phyloP scores from a whole-genome alignment of 768 basidiomycete genomes.

The Strobilomyces confusus region DNA sequence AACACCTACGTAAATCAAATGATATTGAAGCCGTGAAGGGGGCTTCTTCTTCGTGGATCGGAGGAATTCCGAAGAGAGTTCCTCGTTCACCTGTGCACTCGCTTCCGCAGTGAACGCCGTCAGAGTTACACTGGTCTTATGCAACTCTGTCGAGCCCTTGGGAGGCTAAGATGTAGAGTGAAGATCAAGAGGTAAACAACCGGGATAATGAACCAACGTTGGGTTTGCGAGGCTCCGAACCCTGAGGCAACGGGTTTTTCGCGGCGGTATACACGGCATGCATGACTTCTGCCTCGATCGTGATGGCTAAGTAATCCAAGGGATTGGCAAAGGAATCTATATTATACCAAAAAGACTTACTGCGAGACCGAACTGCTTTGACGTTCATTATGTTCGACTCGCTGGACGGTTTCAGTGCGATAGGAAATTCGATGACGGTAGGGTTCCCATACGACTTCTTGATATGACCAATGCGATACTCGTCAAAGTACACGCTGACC shows the following conservation, averaged over 20 bases:
- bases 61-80: slow-evolving; percentile 39
- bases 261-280: slow-evolving; percentile 9
- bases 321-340: neutral
- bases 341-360: slow-evolving; percentile 36
- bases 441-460: slow-evolving; percentile 18
- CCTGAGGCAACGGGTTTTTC: slow-evolving; percentile 28
- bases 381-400: slow-evolving; percentile 65
- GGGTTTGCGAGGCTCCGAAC: slow-evolving; percentile 29
- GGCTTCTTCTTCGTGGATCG: slow-evolving; percentile 70
- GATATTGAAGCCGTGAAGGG: slow-evolving; percentile 54
- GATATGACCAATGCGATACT: slow-evolving; percentile 59
- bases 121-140: slow-evolving; percentile 20
- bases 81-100: neutral
- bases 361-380: slow-evolving; percentile 54
- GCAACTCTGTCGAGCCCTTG: slow-evolving; percentile 23
- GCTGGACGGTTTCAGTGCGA: slow-evolving; percentile 53
- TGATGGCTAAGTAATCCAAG: slow-evolving; percentile 36
- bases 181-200: slow-evolving; percentile 21
- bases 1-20: slow-evolving; percentile 64
- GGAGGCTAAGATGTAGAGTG: slow-evolving; percentile 5
- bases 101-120: neutral
- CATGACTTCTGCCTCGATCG: slow-evolving; percentile 11
- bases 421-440: neutral
- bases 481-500: slow-evolving; percentile 77
- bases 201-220: slow-evolving; percentile 43